Evolutionary conservation across 768 basidiomycete species (phyloP), one percentile per base, ranked within the genome.

Genomic region (Pisolithus marmoratus): DNA sequence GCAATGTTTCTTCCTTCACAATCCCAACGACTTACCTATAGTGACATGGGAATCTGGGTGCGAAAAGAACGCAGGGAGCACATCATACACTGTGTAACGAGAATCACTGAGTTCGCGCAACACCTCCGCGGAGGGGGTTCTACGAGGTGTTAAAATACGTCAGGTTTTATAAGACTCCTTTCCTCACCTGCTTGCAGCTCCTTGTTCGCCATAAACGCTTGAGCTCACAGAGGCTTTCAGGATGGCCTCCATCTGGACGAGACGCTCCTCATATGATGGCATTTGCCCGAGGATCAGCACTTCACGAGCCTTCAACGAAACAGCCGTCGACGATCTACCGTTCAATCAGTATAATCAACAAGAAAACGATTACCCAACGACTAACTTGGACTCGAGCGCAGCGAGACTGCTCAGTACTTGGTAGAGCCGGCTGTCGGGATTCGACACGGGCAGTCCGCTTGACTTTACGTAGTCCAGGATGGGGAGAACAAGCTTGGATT

Each of bases 191-290:
- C 82, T 74, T 19, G 76, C 74, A 36, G 74, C 64, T 4, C 80
- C 86, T 41, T 81, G 79, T 70, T 96, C 94, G 54, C 95, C 96
- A 62, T 99, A 98, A 62, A 84, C 87, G 58, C 84, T 88, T 51
- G 84, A 86, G 17, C 84, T 83, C 48, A 96, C 89, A 0, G 96
- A 89, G 24, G 85, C 80, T 70, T 88, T 92, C 45, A 99, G 79
- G 49, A 99, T 87, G 24, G 84, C 77, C 73, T 96, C 94, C 90
- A 99, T 95, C 69, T 99, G 96, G 24, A 82, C 74, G 38, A 85
- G 75, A 52, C 96, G 87, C 68, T 98, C 96, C 63, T 97, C 94
- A 64, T 91, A 95, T 14, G 94, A 95, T 5, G 96, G 96, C 82
- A 99, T 88, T 67, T 95, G 92, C 44, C 90, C 91, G 29, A 92